Conservation (phyloP, 1,139 yeast species). For the Hyphopichia buzzinii region DNA sequence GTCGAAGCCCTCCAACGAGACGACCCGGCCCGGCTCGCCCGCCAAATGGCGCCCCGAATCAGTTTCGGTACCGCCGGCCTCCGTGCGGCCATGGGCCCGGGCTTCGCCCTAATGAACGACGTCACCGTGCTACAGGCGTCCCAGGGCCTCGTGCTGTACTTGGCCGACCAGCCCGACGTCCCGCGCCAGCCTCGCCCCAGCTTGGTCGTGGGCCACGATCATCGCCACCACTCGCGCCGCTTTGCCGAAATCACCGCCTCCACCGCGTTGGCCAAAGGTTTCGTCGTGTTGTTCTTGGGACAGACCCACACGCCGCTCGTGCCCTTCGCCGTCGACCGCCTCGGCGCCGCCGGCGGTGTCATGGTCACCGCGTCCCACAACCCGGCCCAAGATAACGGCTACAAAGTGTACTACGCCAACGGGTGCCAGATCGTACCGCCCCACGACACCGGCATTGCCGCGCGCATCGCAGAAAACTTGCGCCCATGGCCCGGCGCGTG, state of each 20-base stretch:
- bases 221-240: conserved; percentile 72
- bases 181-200: conserved; percentile 19
- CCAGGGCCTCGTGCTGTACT: conserved; percentile 78
- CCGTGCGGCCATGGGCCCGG: conserved; percentile 85
- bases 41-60: conserved; percentile 55
- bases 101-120: conserved; percentile 85
- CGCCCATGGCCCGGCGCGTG: conserved; percentile 58
- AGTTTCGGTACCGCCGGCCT: conserved; percentile 95
- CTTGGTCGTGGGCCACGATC: conserved; percentile 89
- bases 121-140: conserved; percentile 90
- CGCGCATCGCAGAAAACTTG: conserved; percentile 57
- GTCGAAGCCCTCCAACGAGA: conserved; percentile 45
- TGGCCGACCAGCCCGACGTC: conserved; percentile 17
- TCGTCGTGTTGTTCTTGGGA: conserved; percentile 67
- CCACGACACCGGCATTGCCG: conserved; percentile 73
- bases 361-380: conserved; percentile 98
- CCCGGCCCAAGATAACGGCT: conserved; percentile 91
- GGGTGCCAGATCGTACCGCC: conserved; percentile 98
- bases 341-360: conserved; percentile 72
- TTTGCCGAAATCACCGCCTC: conserved; percentile 81
- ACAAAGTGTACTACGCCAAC: conserved; percentile 88
- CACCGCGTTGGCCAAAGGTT: conserved; percentile 67
- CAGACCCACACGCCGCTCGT: conserved; percentile 82
- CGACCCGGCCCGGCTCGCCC: conserved; percentile 46
- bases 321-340: conserved; percentile 75